Evolutionary conservation across 371 early-diverging fungal genomes (phyloP).

Genomic region (Mucor plumbeus): DNA sequence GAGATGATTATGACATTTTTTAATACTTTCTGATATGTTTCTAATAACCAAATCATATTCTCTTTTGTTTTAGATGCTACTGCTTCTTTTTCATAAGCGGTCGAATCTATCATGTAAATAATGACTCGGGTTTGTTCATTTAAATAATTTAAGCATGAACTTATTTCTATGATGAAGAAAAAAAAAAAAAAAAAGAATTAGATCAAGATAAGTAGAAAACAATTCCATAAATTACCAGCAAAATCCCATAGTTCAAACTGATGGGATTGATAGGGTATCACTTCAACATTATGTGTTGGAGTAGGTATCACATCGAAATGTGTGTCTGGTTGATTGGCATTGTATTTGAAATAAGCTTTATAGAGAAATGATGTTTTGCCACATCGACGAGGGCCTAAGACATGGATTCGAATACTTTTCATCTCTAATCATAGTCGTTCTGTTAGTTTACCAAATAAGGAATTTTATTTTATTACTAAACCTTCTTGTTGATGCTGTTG

Average conservation of each 20-base stretch:
- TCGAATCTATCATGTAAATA: conserved; percentile 39
- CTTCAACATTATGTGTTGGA: conserved; percentile 38
- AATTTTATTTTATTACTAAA: neutral
- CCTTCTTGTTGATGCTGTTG: neutral
- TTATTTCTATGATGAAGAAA: conserved; percentile 44
- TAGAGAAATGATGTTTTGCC: conserved; percentile 49
- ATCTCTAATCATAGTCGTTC: neutral
- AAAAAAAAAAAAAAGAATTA: neutral
- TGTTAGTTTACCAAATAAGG: neutral
- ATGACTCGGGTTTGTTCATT: conserved; percentile 32
- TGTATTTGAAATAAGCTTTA: conserved; percentile 40
- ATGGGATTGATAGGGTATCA: conserved; percentile 29
- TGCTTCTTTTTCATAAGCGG: conserved; percentile 20
- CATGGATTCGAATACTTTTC: conserved; percentile 18
- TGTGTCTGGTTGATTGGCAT: conserved; percentile 30
- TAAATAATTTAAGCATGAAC: conserved; percentile 26
- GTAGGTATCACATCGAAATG: conserved; percentile 42
- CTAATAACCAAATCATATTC: conserved; percentile 36
- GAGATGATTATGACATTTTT: conserved; percentile 39
- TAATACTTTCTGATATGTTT: conserved; percentile 21
- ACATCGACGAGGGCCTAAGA: conserved; percentile 37
- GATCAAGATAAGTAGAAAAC: neutral
- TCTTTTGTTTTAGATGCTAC: conserved; percentile 30
- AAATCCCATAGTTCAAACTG: conserved; percentile 44
- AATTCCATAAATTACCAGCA: conserved; percentile 28